Conservation (phyloP, 176 grass and related monocot species). For the Zea luxurians region DNA sequence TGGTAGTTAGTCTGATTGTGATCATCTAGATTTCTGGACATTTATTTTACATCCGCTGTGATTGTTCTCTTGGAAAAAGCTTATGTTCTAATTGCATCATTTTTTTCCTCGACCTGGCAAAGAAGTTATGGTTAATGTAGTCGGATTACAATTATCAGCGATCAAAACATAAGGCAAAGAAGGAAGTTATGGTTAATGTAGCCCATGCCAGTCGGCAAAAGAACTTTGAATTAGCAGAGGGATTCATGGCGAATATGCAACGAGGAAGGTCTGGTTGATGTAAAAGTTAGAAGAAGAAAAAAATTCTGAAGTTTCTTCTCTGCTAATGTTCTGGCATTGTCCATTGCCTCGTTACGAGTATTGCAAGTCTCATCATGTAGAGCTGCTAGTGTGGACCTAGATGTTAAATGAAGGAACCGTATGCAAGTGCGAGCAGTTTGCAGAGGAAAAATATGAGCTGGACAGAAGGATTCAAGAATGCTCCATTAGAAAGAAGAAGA, state of each 20-base stretch:
- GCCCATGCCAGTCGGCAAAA: not conserved
- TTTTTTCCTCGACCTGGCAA: no score
- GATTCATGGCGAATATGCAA: not conserved
- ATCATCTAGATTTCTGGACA: not conserved
- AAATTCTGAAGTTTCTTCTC: not conserved
- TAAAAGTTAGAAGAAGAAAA: not conserved
- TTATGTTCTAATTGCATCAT: not conserved
- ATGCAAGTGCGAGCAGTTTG: not conserved
- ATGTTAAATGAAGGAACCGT: not conserved
- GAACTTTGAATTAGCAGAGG: not conserved
- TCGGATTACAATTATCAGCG: not conserved
- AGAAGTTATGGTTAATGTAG: no score
- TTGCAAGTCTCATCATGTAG: not conserved
- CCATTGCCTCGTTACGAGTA: not conserved
- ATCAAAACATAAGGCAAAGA: not conserved
- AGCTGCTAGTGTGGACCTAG: not conserved
- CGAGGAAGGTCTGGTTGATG: not conserved
- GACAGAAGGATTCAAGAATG: not conserved
- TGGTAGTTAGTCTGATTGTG: slow-evolving; percentile 13
- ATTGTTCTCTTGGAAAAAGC: not conserved
- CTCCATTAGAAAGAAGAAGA: not conserved
- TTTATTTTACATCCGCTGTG: not conserved
- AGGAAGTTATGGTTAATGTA: not conserved
- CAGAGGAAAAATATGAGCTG: slow-evolving; percentile 2
- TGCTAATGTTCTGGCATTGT: not conserved